Evolutionary conservation across 2,329 filamentous ascomycete species (phyloP), one percentile per base, ranked within the genome.

Genomic region (Teratosphaeria zuluensis): DNA sequence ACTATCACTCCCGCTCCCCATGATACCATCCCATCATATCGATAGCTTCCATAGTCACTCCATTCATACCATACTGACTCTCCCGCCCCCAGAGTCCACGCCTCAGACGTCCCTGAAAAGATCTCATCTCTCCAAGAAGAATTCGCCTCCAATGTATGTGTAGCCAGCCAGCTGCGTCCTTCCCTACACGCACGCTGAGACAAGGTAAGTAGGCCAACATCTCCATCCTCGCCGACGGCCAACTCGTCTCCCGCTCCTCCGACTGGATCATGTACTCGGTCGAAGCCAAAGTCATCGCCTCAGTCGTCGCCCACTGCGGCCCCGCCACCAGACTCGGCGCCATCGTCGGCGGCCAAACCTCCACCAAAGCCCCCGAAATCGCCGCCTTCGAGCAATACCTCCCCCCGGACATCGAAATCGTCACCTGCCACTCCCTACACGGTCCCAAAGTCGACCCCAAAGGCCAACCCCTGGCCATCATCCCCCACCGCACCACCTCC

Each of bases 211-310:
- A 92, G 92, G 86, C 82, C 62, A 80, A 77, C 68, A 78, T 99
- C 80, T 86, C 89, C 75, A 94, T 99, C 69, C 85, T 92, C 73
- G 86, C 84, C 74, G 96, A 96, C 83, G 95, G 95, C 68, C 92
- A 97, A 78, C 83, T 92, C 74, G 94, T 99, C 68, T 96, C 94
- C 68, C 86, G 94, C 77, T 86, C 87, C 75, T 96, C 92, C 86
- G 92, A 97, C 81, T 97, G 92, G 75, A 96, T 96, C 77, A 91
- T 99, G 73, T 99, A 99, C 82, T 95, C 89, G 76, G 94, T 99
- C 75, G 92, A 97, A 76, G 94, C 94, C 62, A 90, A 91, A 68
- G 84, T 87, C 65, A 95, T 99, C 74, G 88, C 90, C 72, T 83
- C 82, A 65, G 89, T 96, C 68, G 94, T 96, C 69, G 87, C 87